Evolutionary conservation across 768 basidiomycete genomes (phyloP), one percentile per base, ranked within the genome.

Genomic region (Tulasnella sp.): DNA sequence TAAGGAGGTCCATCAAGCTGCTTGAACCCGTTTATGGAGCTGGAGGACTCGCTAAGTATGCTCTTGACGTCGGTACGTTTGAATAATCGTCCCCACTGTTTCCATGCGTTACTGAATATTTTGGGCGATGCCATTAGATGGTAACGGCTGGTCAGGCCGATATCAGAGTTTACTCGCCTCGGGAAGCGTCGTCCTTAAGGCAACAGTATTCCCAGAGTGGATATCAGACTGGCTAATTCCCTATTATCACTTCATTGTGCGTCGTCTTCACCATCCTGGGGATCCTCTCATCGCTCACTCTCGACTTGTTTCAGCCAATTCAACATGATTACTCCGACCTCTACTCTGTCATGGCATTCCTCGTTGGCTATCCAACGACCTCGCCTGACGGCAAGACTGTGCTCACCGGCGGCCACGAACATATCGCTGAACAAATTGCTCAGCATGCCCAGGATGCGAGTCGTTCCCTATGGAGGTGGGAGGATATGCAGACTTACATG

Each of bases 311-410:
- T 37, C 69, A 84, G 0, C 91, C 91, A 1, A 84, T 92, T 71
- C 82, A 85, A 78, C 76, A 90, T 0, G 89, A 91, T 78, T 86
- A 90, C 17, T 85, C 87, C 0, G 91, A 93, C 81, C 82, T 93
- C 7, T 87, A 91, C 80, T 91, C 93, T 78, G 84, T 88, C 3
- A 85, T 92, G 68, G 82, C 89, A 1, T 94, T 94, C 84, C 93
- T 93, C 83, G 87, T 88, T 0, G 91, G 91, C 0, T 86, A 87
- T 78, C 85, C 83, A 6, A 22, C 49, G 39, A 54, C 37, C 29
- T 38, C 36, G 14, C 2, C 36, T 4, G 68, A 70, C 31, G 68
- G 68, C n/a, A 29, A 37, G 25, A 42, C 85, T 12, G 84, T 86
- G 75, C 88, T 89, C n/a, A 85, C 86, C 45, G 86, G 86, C 9